A percentile compares a stretch with the other conserved stretches of the same genome.
Evolutionary conservation across 805 yeast genomes (phyloP).

Genomic region (Grigorovia jiainica): DNA sequence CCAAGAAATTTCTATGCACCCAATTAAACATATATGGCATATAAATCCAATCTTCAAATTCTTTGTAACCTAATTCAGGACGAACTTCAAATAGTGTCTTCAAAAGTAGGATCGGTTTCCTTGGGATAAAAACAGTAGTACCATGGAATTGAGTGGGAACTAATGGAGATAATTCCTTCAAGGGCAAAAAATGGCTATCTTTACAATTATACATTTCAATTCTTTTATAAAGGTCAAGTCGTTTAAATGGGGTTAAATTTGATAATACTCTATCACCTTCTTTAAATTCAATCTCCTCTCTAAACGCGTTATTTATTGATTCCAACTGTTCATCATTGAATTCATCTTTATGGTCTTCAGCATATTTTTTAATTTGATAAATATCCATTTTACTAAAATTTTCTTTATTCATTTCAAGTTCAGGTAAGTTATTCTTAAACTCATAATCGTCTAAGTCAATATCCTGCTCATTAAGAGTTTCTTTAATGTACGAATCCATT

Average conservation of each 20-base stretch:
- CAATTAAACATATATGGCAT: constrained; percentile 48
- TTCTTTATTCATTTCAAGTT: constrained; percentile 2
- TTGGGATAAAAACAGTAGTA: constrained; percentile 48
- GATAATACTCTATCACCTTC: no score
- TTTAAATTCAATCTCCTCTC: no score
- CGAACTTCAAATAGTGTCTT: constrained; percentile 40
- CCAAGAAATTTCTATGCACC: constrained; percentile 28
- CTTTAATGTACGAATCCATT: no score
- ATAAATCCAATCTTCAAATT: constrained; percentile 36
- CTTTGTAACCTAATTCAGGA: constrained; percentile 27
- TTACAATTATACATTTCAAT: constrained; percentile 42
- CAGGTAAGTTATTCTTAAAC: no score
- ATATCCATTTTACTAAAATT: constrained; percentile 6
- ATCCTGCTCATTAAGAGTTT: not conserved
- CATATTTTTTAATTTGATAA: constrained; percentile 7
- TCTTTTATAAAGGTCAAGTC: constrained; percentile 27
- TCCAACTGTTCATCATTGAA: constrained; percentile 7
- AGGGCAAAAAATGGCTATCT: constrained; percentile 46
- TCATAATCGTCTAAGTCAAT: not conserved
- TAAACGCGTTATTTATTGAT: no score
- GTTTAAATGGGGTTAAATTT: constrained; percentile 26
- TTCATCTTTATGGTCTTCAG: constrained; percentile 7
- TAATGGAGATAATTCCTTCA: constrained; percentile 45
- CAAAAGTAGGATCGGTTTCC: constrained; percentile 34
- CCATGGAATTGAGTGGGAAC: constrained; percentile 47